Evolutionary conservation across 495 filamentous ascomycete genomes (phyloP).

Genomic region (Aspergillus leporis): DNA sequence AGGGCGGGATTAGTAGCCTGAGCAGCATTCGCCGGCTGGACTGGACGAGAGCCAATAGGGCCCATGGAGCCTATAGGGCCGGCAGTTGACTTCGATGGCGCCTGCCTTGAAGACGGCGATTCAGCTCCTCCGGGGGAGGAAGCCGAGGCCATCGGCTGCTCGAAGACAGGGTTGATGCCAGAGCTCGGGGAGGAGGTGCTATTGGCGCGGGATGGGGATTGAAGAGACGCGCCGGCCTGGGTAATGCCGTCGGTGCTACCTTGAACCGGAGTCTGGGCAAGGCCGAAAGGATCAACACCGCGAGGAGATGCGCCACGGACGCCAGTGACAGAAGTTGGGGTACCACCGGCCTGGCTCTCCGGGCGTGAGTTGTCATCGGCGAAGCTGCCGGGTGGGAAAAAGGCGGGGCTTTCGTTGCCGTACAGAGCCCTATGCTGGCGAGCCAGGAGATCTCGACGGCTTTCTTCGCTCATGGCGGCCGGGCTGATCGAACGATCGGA

Average conservation of each 20-base stretch:
- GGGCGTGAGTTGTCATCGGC: slow-evolving; percentile 65
- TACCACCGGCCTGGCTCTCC: slow-evolving; percentile 56
- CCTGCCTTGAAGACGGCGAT: slow-evolving; percentile 73
- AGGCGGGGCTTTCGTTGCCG: slow-evolving; percentile 67
- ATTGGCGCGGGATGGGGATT: slow-evolving; percentile 75
- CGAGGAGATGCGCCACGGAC: slow-evolving; percentile 61
- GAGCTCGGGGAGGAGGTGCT: slow-evolving; percentile 77
- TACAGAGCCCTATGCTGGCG: slow-evolving; percentile 93
- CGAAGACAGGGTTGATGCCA: slow-evolving; percentile 65
- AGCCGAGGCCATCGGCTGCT: slow-evolving; percentile 82
- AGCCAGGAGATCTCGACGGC: slow-evolving; percentile 92
- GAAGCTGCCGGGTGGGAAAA: slow-evolving; percentile 59
- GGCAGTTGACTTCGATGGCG: slow-evolving; percentile 48
- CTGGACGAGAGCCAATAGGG: slow-evolving; percentile 89
- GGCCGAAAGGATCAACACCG: slow-evolving; percentile 62
- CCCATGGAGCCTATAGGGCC: slow-evolving; percentile 69
- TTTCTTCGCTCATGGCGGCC: slow-evolving; percentile 88
- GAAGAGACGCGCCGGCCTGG: slow-evolving; percentile 48
- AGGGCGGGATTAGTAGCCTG: slow-evolving; percentile 63
- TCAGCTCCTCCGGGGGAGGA: slow-evolving; percentile 88
- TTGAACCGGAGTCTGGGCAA: slow-evolving; percentile 42
- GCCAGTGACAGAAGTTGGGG: slow-evolving; percentile 51
- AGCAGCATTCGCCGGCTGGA: slow-evolving; percentile 44
- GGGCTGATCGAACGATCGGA: slow-evolving; percentile 92
- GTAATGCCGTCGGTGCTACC: slow-evolving; percentile 39